Conservation (phyloP, 371 early-diverging fungal species). For the Lichtheimia ornata region DNA sequence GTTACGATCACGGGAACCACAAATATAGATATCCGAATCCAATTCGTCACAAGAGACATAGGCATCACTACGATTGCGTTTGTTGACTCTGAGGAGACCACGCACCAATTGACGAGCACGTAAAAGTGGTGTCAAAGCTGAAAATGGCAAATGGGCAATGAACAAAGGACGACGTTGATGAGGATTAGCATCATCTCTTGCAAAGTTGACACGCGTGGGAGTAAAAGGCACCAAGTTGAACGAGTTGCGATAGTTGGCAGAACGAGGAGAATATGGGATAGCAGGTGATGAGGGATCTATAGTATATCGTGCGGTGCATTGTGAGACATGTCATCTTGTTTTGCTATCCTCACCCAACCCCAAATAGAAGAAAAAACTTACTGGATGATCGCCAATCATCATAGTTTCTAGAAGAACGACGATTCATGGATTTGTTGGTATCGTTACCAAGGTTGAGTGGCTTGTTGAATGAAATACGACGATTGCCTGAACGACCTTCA, state of each 20-base stretch:
- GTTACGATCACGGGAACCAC: conserved; percentile 78
- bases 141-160: conserved; percentile 61
- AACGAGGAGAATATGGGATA: conserved; percentile 19
- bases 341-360: neutral
- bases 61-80: conserved; percentile 79
- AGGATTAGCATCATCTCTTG: conserved; percentile 54
- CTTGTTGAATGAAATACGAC: conserved; percentile 34
- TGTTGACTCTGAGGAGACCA: conserved; percentile 85
- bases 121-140: conserved; percentile 53
- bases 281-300: conserved; percentile 11
- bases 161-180: conserved; percentile 60
- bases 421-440: conserved; percentile 26
- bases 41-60: conserved; percentile 78
- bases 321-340: neutral
- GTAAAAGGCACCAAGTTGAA: conserved; percentile 53
- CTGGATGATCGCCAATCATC: conserved; percentile 46
- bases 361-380: conserved; percentile 8
- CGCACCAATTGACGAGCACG: conserved; percentile 51
- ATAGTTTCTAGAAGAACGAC: conserved; percentile 45
- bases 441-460: conserved; percentile 31
- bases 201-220: conserved; percentile 53
- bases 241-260: conserved; percentile 19
- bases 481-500: conserved; percentile 12
- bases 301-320: neutral
- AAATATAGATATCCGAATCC: conserved; percentile 76